Evolutionary conservation across 2,329 filamentous ascomycete genomes (phyloP).

Genomic region (Aspergillus hiratsukae): DNA sequence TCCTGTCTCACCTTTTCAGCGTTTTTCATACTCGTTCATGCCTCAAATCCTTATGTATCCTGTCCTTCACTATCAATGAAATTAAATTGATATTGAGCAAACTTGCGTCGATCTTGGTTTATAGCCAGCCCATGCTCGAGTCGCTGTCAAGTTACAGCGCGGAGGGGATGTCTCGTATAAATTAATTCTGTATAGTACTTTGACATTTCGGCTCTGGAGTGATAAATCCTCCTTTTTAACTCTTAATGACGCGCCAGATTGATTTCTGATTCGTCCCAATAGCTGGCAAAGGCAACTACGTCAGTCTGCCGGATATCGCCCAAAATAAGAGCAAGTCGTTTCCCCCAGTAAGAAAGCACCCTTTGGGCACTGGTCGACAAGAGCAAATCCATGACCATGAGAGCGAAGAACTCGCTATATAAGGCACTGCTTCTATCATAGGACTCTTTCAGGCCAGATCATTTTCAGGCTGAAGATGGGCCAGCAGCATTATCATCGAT

Average conservation of each 20-base stretch:
- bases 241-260: not conserved
- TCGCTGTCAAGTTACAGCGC: too few species aligned
- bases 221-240: not conserved
- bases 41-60: not conserved
- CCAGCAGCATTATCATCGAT: conserved; percentile 17
- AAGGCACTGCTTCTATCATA: not conserved
- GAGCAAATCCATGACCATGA: not conserved
- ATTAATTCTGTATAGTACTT: not conserved
- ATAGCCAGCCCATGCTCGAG: not conserved
- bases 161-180: not conserved
- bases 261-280: not conserved
- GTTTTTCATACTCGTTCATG: not conserved
- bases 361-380: not conserved
- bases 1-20: not conserved
- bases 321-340: not conserved
- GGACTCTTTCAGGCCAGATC: not conserved
- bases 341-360: not conserved
- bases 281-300: not conserved
- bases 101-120: not conserved
- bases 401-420: not conserved
- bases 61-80: not conserved
- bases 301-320: not conserved
- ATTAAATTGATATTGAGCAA: not conserved
- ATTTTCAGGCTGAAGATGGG: conserved; percentile 7
- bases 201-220: not conserved